phyloP scores from a whole-genome alignment of 176 grass and related monocot genomes.

The Phoenix dactylifera region DNA sequence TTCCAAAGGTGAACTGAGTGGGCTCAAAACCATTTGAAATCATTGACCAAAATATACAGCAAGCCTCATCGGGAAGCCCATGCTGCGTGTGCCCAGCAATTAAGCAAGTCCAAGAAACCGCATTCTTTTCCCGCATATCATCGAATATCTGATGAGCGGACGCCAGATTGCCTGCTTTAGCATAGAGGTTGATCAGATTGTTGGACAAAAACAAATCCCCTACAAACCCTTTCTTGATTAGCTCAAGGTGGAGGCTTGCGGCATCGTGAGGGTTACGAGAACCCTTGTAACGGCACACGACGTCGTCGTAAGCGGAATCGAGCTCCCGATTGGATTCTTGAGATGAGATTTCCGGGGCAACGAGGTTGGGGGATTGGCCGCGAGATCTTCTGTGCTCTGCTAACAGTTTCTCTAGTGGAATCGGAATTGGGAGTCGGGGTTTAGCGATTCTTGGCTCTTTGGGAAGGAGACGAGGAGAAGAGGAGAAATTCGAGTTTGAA shows the following conservation, averaged over 20 bases:
- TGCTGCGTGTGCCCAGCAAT: conserved; percentile 40
- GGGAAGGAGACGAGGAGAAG: background rate
- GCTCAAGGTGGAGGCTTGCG: conserved; percentile 43
- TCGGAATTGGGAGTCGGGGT: no score
- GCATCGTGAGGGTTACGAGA: conserved; percentile 4
- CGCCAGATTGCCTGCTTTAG: conserved; percentile 29
- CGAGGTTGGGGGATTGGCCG: no score
- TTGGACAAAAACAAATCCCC: conserved; percentile 51
- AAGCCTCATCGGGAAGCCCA: conserved; percentile 27
- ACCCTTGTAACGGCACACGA: conserved; percentile 13
- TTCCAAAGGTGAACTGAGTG: conserved; percentile 64
- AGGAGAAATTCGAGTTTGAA: background rate
- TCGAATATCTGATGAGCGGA: conserved; percentile 34
- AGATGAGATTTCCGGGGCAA: background rate
- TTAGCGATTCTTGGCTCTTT: background rate
- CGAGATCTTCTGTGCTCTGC: no score
- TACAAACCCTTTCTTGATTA: conserved; percentile 41
- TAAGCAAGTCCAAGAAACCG: conserved; percentile 64
- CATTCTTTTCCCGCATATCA: conserved; percentile 42
- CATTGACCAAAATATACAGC: conserved; percentile 40
- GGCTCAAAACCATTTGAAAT: conserved; percentile 31
- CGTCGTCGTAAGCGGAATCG: conserved; percentile 8
- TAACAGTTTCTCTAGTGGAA: no score
- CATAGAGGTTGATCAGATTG: conserved; percentile 45
- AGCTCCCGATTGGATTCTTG: background rate